Conservation (phyloP, 164 flowering plant species). For the Berberis vulgaris region DNA sequence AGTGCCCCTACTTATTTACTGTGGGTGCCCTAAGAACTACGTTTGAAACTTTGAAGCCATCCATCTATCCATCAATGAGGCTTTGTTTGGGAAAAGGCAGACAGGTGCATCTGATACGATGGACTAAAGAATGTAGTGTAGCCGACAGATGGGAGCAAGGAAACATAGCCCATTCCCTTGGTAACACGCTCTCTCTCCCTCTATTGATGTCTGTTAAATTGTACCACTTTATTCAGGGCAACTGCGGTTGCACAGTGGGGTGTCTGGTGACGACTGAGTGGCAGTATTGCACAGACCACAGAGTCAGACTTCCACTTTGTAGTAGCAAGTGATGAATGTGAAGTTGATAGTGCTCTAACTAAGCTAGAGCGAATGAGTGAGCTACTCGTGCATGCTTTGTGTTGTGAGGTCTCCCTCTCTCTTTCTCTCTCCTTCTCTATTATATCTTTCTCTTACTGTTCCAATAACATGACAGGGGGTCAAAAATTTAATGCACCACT, state of each 20-base stretch:
- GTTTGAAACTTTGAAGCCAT: not conserved
- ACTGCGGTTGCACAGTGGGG: not conserved
- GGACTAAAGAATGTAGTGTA: not conserved
- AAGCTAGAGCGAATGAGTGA: too few species aligned
- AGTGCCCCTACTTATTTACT: too few species aligned
- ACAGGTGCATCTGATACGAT: not conserved
- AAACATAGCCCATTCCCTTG: not conserved
- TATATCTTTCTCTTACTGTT: too few species aligned
- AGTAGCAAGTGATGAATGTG: not conserved
- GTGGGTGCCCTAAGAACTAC: too few species aligned
- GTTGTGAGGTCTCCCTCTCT: too few species aligned
- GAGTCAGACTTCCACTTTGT: not conserved
- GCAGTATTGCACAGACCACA: not conserved
- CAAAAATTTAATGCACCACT: too few species aligned
- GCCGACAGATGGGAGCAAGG: conserved; percentile 2
- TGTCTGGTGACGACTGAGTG: not conserved
- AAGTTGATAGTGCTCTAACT: too few species aligned
- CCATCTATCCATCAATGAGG: not conserved
- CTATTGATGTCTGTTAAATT: not conserved
- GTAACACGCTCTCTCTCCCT: not conserved
- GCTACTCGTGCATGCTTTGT: too few species aligned
- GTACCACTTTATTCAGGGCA: not conserved
- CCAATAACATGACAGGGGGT: too few species aligned
- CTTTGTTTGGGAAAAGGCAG: not conserved
- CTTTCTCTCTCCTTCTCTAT: too few species aligned